Evolutionary conservation across 1,139 yeast genomes (phyloP), one percentile per base, ranked within the genome.

Genomic region (Suhomyces atakaporum): DNA sequence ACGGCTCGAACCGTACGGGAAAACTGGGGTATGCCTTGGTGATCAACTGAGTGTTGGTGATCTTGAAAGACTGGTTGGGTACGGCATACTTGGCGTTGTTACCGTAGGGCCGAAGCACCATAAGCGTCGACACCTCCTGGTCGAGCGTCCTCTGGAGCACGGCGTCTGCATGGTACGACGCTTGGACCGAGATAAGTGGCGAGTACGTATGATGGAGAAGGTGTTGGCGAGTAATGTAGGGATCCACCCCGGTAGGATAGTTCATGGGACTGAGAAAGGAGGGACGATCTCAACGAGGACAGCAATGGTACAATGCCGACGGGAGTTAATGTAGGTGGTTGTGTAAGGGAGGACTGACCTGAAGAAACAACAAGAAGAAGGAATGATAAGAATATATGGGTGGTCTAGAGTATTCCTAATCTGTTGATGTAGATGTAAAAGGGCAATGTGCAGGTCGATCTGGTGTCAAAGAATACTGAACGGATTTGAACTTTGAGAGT

Each of bases 101-200:
- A 9, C 83, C 75, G 44, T 63, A 71, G 4, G 73, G 73, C 43
- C 60, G 60, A 29, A 71, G 50, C 15, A 69, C 49, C 49, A 59
- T 67, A 35, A 69, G 56, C 7, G 60, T 43, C 16, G 70, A 60
- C 8, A 69, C 50, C 56, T 62, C 67, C 7, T 49, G 50, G 30
- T 35, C 60, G 50, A 58, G 42, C 5, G 66, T 61, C 7, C 61
- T 56, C 43, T 64, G 69, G 21, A 79, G 64, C 9, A 75, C 49
- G 11, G 57, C 50, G 39, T 80, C 82, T 3, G 80, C 77, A 43
- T 68, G 72, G 25, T 55, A 66, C 0, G 86, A 72, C 4, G 81
- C 66, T 16, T 71, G 71, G 7, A 81, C 68, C 1, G 84, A 69
- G 12, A 82, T 65, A 29, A 73, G 62, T 11, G 90, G 90, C 18